phyloP scores from a whole-genome alignment of 1,284 basidiomycete species.

The Ustilago shanxiensis region DNA sequence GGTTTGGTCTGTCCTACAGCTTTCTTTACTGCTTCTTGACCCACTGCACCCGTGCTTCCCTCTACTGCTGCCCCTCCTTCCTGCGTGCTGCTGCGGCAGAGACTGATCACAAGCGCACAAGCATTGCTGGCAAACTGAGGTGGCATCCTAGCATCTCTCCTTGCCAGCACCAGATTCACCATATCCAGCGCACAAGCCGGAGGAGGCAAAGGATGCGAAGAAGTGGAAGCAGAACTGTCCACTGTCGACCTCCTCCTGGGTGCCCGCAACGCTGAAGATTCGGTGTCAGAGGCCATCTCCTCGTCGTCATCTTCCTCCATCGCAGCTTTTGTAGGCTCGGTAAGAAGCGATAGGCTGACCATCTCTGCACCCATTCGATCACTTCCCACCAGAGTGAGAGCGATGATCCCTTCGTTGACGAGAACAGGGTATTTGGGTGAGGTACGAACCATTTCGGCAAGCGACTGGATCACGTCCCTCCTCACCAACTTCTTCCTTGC shows the following conservation, averaged over 20 bases:
- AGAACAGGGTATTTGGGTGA: constrained; percentile 85
- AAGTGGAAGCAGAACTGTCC: constrained; percentile 41
- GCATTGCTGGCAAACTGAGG: constrained; percentile 61
- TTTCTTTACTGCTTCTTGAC: constrained; percentile 30
- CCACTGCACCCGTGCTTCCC: constrained; percentile 21
- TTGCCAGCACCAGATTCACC: constrained; percentile 55
- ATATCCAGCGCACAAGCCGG: constrained; percentile 54
- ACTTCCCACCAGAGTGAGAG: constrained; percentile 81
- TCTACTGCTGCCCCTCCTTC: constrained; percentile 5
- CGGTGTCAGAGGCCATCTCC: constrained; percentile 22
- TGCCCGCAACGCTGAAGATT: constrained; percentile 13
- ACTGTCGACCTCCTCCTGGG: constrained; percentile 37
- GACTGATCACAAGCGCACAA: constrained; percentile 47
- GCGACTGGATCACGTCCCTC: constrained; percentile 69
- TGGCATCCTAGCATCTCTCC: constrained; percentile 63
- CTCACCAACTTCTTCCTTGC: constrained; percentile 31
- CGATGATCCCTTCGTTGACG: constrained; percentile 89
- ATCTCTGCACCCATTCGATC: constrained; percentile 77
- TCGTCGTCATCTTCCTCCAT: constrained; percentile 27
- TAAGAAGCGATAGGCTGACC: constrained; percentile 49
- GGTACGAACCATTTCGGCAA: constrained; percentile 80
- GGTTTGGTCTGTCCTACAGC: constrained; percentile 25
- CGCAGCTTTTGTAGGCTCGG: constrained; percentile 27
- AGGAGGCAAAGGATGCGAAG: constrained; percentile 46
- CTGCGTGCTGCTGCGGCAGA: constrained; percentile 12